Evolutionary conservation across 306 rosid species (phyloP).

Genomic region (Urtica urens): DNA sequence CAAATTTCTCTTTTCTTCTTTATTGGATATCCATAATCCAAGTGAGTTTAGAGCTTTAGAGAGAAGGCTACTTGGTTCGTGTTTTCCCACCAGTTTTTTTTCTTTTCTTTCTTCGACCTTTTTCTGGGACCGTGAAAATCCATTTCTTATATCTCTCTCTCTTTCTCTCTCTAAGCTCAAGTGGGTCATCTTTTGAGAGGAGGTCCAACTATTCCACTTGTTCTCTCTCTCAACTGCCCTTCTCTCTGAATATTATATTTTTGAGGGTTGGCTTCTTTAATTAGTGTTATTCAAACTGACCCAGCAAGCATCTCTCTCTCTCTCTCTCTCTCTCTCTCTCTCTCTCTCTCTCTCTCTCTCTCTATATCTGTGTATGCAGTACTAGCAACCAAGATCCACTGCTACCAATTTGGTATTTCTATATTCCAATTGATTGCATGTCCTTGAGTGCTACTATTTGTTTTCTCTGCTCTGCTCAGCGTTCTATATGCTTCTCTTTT

Average conservation of each 20-base stretch:
- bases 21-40: too few relatives aligned
- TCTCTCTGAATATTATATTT: conserved; percentile 12
- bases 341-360: conserved; percentile 14
- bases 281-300: conserved; percentile 13
- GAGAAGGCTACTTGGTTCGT: conserved; percentile 22
- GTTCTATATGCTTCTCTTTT: conserved; percentile 9
- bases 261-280: background rate
- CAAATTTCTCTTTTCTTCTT: too few relatives aligned
- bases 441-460: conserved; percentile 15
- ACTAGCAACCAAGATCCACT: conserved; percentile 33
- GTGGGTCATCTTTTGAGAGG: conserved; percentile 71
- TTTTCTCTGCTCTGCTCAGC: conserved; percentile 17
- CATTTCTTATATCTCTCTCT: conserved; percentile 18
- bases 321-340: conserved; percentile 18
- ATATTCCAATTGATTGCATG: conserved; percentile 19
- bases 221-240: conserved; percentile 11
- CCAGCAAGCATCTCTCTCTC: conserved; percentile 21
- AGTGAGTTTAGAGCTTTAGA: background rate
- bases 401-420: conserved; percentile 21
- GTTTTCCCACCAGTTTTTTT: conserved; percentile 65
- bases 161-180: conserved; percentile 25
- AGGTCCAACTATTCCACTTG: conserved; percentile 85
- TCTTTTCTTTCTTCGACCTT: too few relatives aligned
- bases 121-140: conserved; percentile 46
- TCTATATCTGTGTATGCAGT: conserved; percentile 14